Evolutionary conservation across 1,284 basidiomycete genomes (phyloP), one percentile per base, ranked within the genome.

Genomic region (Cutaneotrichosporon mucoides): DNA sequence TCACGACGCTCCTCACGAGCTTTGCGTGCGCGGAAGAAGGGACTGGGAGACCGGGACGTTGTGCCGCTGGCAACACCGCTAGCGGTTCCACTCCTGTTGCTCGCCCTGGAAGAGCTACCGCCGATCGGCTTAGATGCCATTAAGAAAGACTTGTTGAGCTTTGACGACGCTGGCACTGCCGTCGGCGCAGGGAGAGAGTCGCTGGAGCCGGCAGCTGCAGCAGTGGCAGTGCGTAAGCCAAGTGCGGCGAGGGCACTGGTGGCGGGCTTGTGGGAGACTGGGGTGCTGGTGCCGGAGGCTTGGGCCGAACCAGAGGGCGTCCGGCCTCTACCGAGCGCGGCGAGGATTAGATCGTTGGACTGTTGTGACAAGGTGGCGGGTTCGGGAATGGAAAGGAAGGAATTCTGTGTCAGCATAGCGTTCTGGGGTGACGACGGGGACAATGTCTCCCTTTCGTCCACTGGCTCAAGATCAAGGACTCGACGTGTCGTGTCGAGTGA

Each of bases 21-120:
- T n/a, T 70, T 65, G 33, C 75, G 62, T 2, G 72, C 75, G 37
- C 74, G 68, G 67, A 79, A 79, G 67, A 79, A 78, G 0, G 77
- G 77, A 43, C 68, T 71, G 2, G 73, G 72, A 6, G 73, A 69
- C 10, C 77, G 68, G 5, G 68, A 56, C 33, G 56, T 24, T 6
- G 52, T 5, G 8, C 44, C 47, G 37, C 56, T 48, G 55, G 33
- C 24, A 24, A 24, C 24, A 24, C 24, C 24, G 24, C 24, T 24
- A 24, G 24, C 24, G 24, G 24, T 24, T 24, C 24, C 24, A 24
- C 24, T 24, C 24, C 24, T 24, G 24, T 24, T 24, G 24, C 24
- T 24, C 24, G 24, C 24, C 24, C 24, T 24, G 24, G 24, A 24
- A 24, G 24, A 24, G 24, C 24, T 24, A 24, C 24, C 24, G 24